Evolutionary conservation across 345 rosid genomes (phyloP), one percentile per base, ranked within the genome.

Genomic region (Lepidium didymum): DNA sequence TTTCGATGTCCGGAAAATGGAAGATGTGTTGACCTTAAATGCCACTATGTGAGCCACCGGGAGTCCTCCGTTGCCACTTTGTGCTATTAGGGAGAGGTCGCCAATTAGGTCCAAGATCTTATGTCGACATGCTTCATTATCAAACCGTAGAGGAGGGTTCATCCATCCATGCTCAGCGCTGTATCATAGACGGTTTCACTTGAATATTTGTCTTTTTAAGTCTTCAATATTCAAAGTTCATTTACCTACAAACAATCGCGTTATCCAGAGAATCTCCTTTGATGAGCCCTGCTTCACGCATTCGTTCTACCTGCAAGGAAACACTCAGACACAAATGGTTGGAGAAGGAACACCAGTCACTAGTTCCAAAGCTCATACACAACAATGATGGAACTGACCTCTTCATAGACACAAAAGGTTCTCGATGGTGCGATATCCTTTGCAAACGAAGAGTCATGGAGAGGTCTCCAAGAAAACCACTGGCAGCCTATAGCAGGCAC

Each of bases 61-160:
- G 80, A 93, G 82, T 52, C 98, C 97, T 70, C 87, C 96, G 76
- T 82, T 87, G 29, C 97, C 97, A 31, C 16, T 75, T 45, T 21
- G 68, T 56, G 92, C 92, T 70, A 80, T 72, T 33, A 93, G 84
- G 61, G 98, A 85, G 60, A 93, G 80, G 68, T 93, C 98, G 11
- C 98, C 97, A 10, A 90, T 67, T 71, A 93, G 83, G 79, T 93
- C 98, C 64, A 93, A 77, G 67, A 82, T 81, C 83, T 93, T 93
- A 70, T 93, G 98, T 27, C 97, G 88, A 79, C 90, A 86, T 38
- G 97, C 88, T 79, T 90, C 97, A 19, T 86, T 77, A 8, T 72
- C 75, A 71, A 84, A 93, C 50, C 64, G 92, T 31, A 88, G 77
- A 1, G 96, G 91, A 5, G 84, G 91, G 64, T 93, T 93, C 83